Evolutionary conservation across 768 basidiomycete genomes (phyloP).

Genomic region (Hypholoma sublateritium): DNA sequence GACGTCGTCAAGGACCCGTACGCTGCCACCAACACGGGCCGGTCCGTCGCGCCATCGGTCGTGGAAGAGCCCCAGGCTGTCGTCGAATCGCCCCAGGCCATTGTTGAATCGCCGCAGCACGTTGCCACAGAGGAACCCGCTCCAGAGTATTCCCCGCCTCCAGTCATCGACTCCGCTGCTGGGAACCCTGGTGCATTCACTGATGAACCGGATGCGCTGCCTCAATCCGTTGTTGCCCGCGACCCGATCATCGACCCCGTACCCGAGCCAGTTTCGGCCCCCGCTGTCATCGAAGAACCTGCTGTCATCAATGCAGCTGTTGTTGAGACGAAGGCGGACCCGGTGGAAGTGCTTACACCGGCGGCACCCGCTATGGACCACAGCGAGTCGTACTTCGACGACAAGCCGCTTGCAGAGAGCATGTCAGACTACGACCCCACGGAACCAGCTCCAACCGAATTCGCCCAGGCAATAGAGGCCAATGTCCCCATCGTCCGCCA

Average conservation of each 20-base stretch:
- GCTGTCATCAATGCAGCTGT: too few species aligned
- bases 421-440: slow-evolving; percentile 17
- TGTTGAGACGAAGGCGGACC: background rate
- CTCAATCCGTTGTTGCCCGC: slow-evolving; percentile 12
- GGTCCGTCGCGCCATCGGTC: slow-evolving; percentile 10
- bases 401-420: slow-evolving; percentile 26
- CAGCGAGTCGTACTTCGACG: slow-evolving; percentile 25
- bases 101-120: too few species aligned
- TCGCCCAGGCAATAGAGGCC: slow-evolving; percentile 18
- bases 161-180: slow-evolving; percentile 34
- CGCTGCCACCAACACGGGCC: slow-evolving; percentile 10
- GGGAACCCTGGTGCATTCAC: slow-evolving; percentile 52
- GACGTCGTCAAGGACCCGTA: slow-evolving; percentile 30
- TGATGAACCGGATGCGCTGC: slow-evolving; percentile 45
- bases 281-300: background rate
- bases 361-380: slow-evolving; percentile 13
- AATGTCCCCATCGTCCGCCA: background rate
- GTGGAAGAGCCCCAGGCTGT: background rate
- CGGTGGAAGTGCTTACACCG: slow-evolving; percentile 1
- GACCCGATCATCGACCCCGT: slow-evolving; percentile 26
- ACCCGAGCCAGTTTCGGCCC: background rate
- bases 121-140: slow-evolving; percentile 6
- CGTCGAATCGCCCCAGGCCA: too few species aligned
- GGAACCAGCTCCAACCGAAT: slow-evolving; percentile 6
- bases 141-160: slow-evolving; percentile 36